phyloP scores from a whole-genome alignment of 306 rosid species.

The Inga leiocalycina region DNA sequence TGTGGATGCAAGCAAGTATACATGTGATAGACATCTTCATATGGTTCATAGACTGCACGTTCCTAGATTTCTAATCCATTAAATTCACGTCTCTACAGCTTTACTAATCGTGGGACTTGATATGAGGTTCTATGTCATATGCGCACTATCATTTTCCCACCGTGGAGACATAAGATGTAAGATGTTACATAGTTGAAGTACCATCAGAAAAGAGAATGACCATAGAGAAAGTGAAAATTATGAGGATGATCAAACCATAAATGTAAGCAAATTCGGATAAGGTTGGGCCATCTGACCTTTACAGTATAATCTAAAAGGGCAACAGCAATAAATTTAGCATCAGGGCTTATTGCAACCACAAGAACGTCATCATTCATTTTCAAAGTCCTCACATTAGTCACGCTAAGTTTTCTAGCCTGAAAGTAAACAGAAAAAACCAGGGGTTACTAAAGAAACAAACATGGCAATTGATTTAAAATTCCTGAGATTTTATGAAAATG shows the following conservation, averaged over 20 bases:
- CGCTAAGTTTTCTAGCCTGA: constrained; percentile 65
- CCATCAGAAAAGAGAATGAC: not conserved
- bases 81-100: too few species aligned
- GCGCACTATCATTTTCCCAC: too few species aligned
- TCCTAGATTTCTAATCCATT: too few species aligned
- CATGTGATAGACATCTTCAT: too few species aligned
- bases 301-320: constrained; percentile 86
- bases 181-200: too few species aligned
- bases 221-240: constrained; percentile 14
- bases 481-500: not conserved
- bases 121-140: too few species aligned
- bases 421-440: constrained; percentile 25
- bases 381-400: constrained; percentile 73
- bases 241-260: constrained; percentile 1
- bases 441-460: constrained; percentile 32
- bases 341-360: constrained; percentile 86
- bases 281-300: constrained; percentile 58
- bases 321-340: constrained; percentile 80
- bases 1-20: too few species aligned
- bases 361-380: constrained; percentile 90
- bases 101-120: too few species aligned
- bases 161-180: too few species aligned
- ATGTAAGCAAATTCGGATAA: constrained; percentile 29
- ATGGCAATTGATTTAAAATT: not conserved
- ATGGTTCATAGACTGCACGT: too few species aligned